Evolutionary conservation across 2,329 filamentous ascomycete species (phyloP).

Genomic region (Chlorencoelia australis): DNA sequence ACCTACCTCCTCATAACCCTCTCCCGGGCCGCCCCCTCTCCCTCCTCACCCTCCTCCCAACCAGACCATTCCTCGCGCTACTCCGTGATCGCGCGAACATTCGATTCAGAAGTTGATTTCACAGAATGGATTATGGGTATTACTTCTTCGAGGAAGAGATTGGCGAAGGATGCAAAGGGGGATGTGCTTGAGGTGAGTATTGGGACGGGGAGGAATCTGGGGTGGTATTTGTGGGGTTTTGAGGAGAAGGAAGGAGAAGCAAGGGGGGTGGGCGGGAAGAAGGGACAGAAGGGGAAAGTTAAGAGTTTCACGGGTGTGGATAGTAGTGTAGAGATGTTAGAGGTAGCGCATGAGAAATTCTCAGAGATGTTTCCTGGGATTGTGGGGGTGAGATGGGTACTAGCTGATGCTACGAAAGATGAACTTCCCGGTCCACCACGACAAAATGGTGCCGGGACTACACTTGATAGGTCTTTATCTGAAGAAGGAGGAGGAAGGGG

Average conservation of each 20-base stretch:
- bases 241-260: constrained; percentile 17
- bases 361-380: constrained; percentile 33
- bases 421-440: constrained; percentile 20
- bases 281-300: constrained; percentile 31
- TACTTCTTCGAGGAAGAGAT: constrained; percentile 36
- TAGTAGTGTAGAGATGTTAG: constrained; percentile 50
- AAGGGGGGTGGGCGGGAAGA: constrained; percentile 13
- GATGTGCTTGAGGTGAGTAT: constrained; percentile 54
- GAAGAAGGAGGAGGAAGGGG: constrained; percentile 18
- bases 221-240: constrained; percentile 46
- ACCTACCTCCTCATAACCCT: no score
- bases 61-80: constrained; percentile 25
- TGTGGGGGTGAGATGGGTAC: constrained; percentile 31
- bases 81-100: constrained; percentile 37
- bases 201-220: constrained; percentile 51
- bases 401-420: constrained; percentile 21
- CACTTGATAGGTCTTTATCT: no score
- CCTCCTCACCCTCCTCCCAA: constrained; percentile 15
- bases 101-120: constrained; percentile 48
- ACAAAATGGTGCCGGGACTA: no score
- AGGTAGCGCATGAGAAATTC: constrained; percentile 45
- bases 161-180: constrained; percentile 40
- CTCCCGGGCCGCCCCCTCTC: no score
- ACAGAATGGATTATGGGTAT: constrained; percentile 50
- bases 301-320: constrained; percentile 52